These are phyloP conservation scores for Arachis hypogaea DNA, from an alignment of 306 rosid species.

Conservation along the genomic window DNA sequence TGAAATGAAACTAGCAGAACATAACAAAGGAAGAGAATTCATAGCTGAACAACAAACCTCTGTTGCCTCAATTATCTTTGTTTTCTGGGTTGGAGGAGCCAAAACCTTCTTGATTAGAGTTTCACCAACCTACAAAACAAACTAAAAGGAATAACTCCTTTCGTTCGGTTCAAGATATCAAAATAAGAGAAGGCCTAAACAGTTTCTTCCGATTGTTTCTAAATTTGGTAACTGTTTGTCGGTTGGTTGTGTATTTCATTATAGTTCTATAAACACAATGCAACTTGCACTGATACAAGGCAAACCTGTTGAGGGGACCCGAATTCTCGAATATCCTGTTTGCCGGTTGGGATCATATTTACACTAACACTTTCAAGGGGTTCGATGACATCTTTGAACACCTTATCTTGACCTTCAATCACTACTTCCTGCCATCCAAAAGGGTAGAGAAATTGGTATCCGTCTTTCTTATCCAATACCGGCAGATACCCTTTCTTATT, in stretches of 20 bases:
- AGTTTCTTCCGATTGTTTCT: too few species aligned
- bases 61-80: constrained; percentile 77
- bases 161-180: too few species aligned
- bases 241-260: too few species aligned
- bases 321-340: constrained; percentile 81
- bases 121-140: constrained; percentile 70
- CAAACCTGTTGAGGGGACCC: constrained; percentile 82
- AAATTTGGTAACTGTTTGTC: too few species aligned
- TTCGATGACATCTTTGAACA: constrained; percentile 93
- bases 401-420: constrained; percentile 96
- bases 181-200: too few species aligned
- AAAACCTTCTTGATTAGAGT: constrained; percentile 80
- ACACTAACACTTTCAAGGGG: constrained; percentile 92
- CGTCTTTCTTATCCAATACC: constrained; percentile 78
- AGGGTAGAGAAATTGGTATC: constrained; percentile 85
- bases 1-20: constrained; percentile 19
- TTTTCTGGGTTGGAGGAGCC: constrained; percentile 88
- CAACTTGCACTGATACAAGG: neutral
- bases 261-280: constrained; percentile 2
- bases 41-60: constrained; percentile 63
- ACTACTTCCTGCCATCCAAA: constrained; percentile 98
- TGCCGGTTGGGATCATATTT: constrained; percentile 65
- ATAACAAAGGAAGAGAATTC: neutral
- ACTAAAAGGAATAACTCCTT: constrained; percentile 11
- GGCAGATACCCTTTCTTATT: constrained; percentile 69